These are phyloP conservation scores for Xerocomus tenax DNA, from an alignment of 1,284 basidiomycete genomes.

Conservation along the genomic window DNA sequence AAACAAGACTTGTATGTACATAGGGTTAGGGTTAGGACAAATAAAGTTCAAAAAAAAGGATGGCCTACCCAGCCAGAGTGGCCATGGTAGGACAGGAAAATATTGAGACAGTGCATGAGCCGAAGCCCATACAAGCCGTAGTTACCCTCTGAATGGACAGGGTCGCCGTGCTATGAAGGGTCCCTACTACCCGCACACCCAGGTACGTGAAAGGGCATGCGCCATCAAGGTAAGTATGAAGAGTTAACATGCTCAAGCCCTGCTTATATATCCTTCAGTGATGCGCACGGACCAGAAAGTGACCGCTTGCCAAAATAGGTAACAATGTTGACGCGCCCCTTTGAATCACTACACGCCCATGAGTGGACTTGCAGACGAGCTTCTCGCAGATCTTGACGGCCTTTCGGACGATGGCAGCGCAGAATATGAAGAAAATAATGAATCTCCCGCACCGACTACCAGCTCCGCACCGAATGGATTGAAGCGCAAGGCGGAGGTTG, in stretches of 20 bases:
- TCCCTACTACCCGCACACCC: conserved; percentile 39
- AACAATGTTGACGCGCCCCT: conserved; percentile 1
- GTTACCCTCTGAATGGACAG: conserved; percentile 32
- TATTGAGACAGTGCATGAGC: conserved; percentile 50
- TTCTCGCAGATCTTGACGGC: conserved; percentile 78
- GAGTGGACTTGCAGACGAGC: conserved; percentile 78
- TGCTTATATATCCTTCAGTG: conserved; percentile 14
- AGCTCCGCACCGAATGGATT: conserved; percentile 35
- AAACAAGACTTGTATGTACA: conserved; percentile 1
- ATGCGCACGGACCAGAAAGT: conserved; percentile 23
- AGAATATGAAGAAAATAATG: conserved; percentile 44
- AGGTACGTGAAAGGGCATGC: conserved; percentile 32
- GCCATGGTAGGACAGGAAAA: conserved; percentile 53
- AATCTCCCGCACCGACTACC: conserved; percentile 24
- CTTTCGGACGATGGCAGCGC: conserved; percentile 59
- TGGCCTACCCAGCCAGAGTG: conserved; percentile 34
- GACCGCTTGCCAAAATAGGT: conserved; percentile 6
- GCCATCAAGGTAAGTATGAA: conserved; percentile 35
- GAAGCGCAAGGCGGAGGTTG: conserved; percentile 55
- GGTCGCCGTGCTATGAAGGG: conserved; percentile 48
- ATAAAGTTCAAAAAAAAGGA: background rate
- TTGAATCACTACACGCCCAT: conserved; percentile 31
- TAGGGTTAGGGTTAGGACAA: conserved; percentile 39
- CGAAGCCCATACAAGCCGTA: conserved; percentile 14
- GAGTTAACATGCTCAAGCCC: accelerated